Evolutionary conservation across 2,329 filamentous ascomycete species (phyloP).

Genomic region (Verticillium dahliae): DNA sequence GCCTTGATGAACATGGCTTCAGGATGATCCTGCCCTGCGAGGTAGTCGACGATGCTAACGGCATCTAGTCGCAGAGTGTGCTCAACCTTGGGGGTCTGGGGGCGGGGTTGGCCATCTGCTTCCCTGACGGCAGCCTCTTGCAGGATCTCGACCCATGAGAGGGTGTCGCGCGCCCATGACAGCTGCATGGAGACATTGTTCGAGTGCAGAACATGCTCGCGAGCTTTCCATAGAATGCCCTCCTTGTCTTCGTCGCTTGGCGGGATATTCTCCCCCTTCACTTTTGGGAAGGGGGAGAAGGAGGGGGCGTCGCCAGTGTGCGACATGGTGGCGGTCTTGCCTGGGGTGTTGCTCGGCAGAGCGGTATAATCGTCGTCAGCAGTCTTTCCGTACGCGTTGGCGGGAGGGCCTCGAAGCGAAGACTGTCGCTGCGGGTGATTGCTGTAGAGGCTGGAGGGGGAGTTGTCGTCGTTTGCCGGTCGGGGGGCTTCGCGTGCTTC

Average conservation of each 20-base stretch:
- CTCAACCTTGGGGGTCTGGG: slow-evolving; percentile 74
- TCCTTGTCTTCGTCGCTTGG: slow-evolving; percentile 94
- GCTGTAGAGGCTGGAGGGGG: slow-evolving; percentile 13
- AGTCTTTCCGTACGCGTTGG: slow-evolving; percentile 17
- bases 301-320: slow-evolving; percentile 58
- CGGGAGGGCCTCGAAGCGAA: slow-evolving; percentile 3
- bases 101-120: slow-evolving; percentile 40
- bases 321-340: slow-evolving; percentile 26
- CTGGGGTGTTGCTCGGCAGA: slow-evolving; percentile 20
- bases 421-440: slow-evolving; percentile 34
- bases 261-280: slow-evolving; percentile 82
- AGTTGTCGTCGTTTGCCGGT: slow-evolving; percentile 21
- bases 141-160: slow-evolving; percentile 81
- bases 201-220: slow-evolving; percentile 78
- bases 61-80: slow-evolving; percentile 84
- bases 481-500: slow-evolving; percentile 54
- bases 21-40: slow-evolving; percentile 86
- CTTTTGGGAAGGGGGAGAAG: slow-evolving; percentile 87
- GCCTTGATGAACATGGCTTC: slow-evolving; percentile 90
- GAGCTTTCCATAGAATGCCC: slow-evolving; percentile 77
- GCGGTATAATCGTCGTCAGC: slow-evolving; percentile 16
- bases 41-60: slow-evolving; percentile 83
- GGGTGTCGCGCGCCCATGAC: slow-evolving; percentile 89
- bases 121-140: slow-evolving; percentile 70
- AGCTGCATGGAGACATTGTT: slow-evolving; percentile 96